Conservation (phyloP, 2,329 filamentous ascomycete species). For the Epichloe coenophiala region DNA sequence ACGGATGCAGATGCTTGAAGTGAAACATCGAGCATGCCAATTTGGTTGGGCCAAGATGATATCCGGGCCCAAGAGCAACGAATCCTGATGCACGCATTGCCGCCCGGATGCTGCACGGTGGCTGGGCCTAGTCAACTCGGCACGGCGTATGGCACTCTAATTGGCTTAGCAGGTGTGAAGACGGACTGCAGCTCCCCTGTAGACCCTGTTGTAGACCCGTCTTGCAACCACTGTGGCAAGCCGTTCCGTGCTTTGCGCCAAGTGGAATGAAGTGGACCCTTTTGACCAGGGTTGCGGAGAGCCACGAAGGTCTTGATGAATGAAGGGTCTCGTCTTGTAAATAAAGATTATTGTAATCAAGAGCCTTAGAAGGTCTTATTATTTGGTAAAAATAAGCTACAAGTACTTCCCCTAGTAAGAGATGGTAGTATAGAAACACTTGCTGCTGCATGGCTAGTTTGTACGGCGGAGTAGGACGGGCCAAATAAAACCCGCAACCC, state of each 20-base stretch:
- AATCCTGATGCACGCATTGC: constrained; percentile 25
- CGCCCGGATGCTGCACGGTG: constrained; percentile 27
- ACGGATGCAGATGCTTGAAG: neutral
- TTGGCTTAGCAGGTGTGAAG: constrained; percentile 18
- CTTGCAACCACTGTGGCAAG: neutral
- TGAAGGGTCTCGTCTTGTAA: too few species aligned
- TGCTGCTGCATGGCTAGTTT: too few species aligned
- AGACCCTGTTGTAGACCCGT: neutral
- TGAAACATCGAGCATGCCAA: too few species aligned
- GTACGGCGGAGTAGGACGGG: neutral
- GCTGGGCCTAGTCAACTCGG: constrained; percentile 12
- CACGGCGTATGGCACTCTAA: constrained; percentile 22
- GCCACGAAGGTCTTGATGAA: too few species aligned
- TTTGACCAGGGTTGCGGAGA: too few species aligned
- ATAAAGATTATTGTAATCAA: too few species aligned
- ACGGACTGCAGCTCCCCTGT: neutral
- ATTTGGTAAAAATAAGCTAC: too few species aligned
- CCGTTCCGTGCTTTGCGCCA: too few species aligned
- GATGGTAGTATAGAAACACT: too few species aligned
- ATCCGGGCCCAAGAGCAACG: constrained; percentile 6
- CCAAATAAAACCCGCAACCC: neutral
- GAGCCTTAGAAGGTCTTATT: too few species aligned
- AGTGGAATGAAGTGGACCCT: neutral
- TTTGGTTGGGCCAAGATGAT: too few species aligned
- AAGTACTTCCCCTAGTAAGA: too few species aligned